Evolutionary conservation across 2,329 filamentous ascomycete genomes (phyloP).

Genomic region (Diaporthe australafricana): DNA sequence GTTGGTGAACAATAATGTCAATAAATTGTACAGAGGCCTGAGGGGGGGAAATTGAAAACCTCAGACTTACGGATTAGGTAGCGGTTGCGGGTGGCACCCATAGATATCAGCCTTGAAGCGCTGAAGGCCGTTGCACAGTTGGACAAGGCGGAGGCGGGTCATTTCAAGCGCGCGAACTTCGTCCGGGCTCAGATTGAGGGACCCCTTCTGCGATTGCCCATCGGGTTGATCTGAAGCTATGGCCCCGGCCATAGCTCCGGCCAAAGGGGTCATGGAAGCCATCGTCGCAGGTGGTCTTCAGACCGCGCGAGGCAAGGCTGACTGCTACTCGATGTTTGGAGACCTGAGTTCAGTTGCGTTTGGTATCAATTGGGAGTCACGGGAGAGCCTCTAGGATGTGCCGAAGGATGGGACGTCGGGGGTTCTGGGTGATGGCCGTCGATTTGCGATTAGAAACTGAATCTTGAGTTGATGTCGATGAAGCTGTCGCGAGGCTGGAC

Average conservation of each 20-base stretch:
- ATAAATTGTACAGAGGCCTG: not conserved
- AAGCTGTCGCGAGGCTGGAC: not conserved
- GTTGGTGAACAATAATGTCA: conserved; percentile 10
- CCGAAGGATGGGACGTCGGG: not conserved
- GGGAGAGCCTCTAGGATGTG: not conserved
- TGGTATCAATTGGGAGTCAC: not conserved
- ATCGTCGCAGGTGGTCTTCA: conserved; percentile 4
- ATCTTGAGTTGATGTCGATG: not conserved
- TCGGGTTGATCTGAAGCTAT: not conserved
- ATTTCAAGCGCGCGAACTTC: conserved; percentile 78
- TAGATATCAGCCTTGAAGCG: conserved; percentile 72
- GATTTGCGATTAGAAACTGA: not conserved
- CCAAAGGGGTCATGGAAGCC: conserved; percentile 20
- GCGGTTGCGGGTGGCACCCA: conserved; percentile 73
- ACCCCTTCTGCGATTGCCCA: conserved; percentile 36
- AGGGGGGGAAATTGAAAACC: not conserved
- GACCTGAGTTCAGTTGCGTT: not conserved
- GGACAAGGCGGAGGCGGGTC: conserved; percentile 74
- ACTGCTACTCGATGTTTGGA: not conserved
- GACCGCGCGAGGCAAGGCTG: not conserved
- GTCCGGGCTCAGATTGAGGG: conserved; percentile 65
- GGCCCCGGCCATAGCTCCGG: conserved; percentile 7
- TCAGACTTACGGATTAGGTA: conserved; percentile 72
- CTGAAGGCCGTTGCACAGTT: conserved; percentile 75
- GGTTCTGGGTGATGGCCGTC: not conserved